These are phyloP conservation scores for Candida chauliodis DNA, from an alignment of 805 yeast species.

Conservation along the genomic window DNA sequence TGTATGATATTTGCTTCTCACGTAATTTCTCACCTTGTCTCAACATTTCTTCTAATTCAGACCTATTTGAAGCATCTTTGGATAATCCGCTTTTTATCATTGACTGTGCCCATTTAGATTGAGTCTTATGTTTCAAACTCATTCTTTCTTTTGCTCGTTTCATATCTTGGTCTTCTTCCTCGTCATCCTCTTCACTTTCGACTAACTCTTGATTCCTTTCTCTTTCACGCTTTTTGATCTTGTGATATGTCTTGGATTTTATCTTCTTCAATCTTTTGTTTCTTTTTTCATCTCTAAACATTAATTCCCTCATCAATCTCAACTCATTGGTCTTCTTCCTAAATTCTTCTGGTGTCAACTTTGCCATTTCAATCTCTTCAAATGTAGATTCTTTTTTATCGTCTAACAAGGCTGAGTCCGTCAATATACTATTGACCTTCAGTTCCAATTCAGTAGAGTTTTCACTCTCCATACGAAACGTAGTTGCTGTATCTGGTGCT, in stretches of 20 bases:
- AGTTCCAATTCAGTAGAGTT: conserved; percentile 63
- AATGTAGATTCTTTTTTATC: conserved; percentile 77
- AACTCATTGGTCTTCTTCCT: conserved; percentile 73
- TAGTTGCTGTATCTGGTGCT: conserved; percentile 41
- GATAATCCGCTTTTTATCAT: conserved; percentile 88
- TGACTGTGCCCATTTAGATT: conserved; percentile 85
- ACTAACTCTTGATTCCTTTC: conserved; percentile 66
- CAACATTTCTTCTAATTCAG: conserved; percentile 92
- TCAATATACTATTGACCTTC: conserved; percentile 57
- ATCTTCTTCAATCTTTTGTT: conserved; percentile 92
- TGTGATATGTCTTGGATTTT: conserved; percentile 85
- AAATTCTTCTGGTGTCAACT: conserved; percentile 76
- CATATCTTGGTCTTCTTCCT: conserved; percentile 61
- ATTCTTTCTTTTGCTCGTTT: conserved; percentile 89
- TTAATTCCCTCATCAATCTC: conserved; percentile 88
- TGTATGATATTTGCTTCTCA: conserved; percentile 67
- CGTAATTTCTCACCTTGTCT: conserved; percentile 79
- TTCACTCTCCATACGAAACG: conserved; percentile 44
- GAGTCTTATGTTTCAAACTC: conserved; percentile 85
- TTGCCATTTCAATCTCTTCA: conserved; percentile 82
- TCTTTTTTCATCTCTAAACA: conserved; percentile 92
- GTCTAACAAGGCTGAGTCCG: conserved; percentile 64
- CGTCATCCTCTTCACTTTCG: conserved; percentile 42
- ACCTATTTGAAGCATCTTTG: conserved; percentile 79
- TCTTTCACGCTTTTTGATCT: conserved; percentile 81